Evolutionary conservation across 108 stramenopile genomes (phyloP).

Genomic region (Discostella pseudostelligera): DNA sequence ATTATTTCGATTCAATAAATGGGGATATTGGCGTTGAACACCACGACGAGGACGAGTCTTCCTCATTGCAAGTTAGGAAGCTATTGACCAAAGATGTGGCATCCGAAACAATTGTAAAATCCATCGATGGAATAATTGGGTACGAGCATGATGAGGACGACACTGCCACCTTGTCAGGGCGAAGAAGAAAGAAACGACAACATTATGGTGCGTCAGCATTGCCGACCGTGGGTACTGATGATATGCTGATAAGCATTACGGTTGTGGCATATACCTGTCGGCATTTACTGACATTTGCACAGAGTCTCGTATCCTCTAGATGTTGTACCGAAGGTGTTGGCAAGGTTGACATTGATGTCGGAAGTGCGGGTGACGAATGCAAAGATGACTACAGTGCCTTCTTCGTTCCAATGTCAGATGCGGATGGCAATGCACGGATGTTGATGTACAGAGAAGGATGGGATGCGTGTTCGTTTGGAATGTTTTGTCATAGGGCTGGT

Average conservation of each 20-base stretch:
- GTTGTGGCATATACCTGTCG: slow-evolving; percentile 12
- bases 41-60: slow-evolving; percentile 11
- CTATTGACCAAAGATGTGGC: slow-evolving; percentile 1
- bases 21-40: too few relatives aligned
- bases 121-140: slow-evolving; percentile 8
- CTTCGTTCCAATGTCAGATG: slow-evolving; percentile 9
- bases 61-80: background rate
- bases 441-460: slow-evolving; percentile 27
- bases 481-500: slow-evolving; percentile 19
- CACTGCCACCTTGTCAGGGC: background rate
- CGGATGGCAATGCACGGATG: slow-evolving; percentile 10
- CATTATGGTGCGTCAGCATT: too few relatives aligned
- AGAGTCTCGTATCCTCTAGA: background rate
- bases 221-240: background rate
- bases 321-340: too few relatives aligned
- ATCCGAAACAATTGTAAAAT: slow-evolving; percentile 1
- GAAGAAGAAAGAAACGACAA: background rate
- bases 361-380: background rate
- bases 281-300: slow-evolving; percentile 4
- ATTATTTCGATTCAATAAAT: background rate
- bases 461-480: slow-evolving; percentile 15
- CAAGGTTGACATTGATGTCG: slow-evolving; percentile 2
- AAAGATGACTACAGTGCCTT: background rate
- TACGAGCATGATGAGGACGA: background rate
- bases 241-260: slow-evolving; percentile 9